Evolutionary conservation across 2,329 filamentous ascomycete genomes (phyloP), one percentile per base, ranked within the genome.

Genomic region (Hymenoscyphus occultus): DNA sequence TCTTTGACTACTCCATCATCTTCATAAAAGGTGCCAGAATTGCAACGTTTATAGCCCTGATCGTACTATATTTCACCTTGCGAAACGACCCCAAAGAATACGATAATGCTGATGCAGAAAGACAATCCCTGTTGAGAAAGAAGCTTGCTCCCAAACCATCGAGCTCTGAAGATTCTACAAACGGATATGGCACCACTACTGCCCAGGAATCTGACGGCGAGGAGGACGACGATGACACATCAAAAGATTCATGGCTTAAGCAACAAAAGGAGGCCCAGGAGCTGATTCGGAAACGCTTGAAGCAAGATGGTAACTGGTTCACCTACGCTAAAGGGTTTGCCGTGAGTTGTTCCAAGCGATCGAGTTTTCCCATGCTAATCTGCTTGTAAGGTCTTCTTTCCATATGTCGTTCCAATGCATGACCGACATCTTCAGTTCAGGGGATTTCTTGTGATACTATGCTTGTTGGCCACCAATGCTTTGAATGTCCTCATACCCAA

Each of bases 401-500:
- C 91, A 0, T 91, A 92, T 73, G 80, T 96, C 22, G 93, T 90
- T 86, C 92, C 93, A 0, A 83, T 86, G 61, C 83, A 87, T 54
- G 85, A 90, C 71, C 83, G 81, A 62, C 76, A 78, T 14, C 82
- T 95, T 19, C 91, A 95, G 74, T 75, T 90, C 19, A 87, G 88
- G 62, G 84, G 90, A 22, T 78, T 84, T 12, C 80, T 90, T 3
- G 88, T 95, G 56, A 83, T 84, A 0, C 56, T 90, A 1, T 90
- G 90, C 70, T 80, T 95, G 28, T 75, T 93, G n/a, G 79, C 82
- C 61, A 85, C 88, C 63, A 92, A 93, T 69, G 85, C 85, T 5
- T 80, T 96, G 60, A 91, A 93, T 71, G 80, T 96, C 14, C 78
- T 96, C 54, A 86, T 92, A 39, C 92, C 92, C n/a, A 84, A 90